Base-by-base conservation (phyloP, 176 grass and related monocot species). In the Triticum timopheevii region DNA sequence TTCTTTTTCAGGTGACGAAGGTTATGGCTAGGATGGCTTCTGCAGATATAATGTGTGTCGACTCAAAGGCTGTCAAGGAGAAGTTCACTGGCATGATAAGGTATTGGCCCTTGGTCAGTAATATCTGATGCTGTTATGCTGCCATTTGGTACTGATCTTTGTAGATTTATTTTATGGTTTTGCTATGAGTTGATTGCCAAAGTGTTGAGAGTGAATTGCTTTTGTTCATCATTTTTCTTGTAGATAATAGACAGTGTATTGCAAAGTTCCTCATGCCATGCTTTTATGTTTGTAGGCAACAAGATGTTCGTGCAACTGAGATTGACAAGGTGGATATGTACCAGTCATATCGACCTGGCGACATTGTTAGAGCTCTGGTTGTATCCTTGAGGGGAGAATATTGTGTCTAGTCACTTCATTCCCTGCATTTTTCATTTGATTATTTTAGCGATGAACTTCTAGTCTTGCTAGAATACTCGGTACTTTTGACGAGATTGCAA, bases 301-400 rank as follows among this genome's bases (percentile, higher is more conserved):
- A 98, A 91, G 93, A 98, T 91, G 94, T 98, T 31, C 90, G 97
- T 82, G 92, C 94, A 87, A 98, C 97, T 87, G 97, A 98, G 92
- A 98, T 98, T 11, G 97, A 98, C 58, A 98, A 98, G 84, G 94
- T 98, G 65, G 94, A 94, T 73, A 96, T 98, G 94, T 91, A 96
- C 85, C 94, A 96, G 69, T 98, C 94, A 12, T 98, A 98, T 91
- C 92, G 90, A 79, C 76, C 88, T 13, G 81, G 87, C 4, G 90
- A 90, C 10, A 85, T 85, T 85, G 77, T 88, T 4, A 91, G 40
- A 88, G 90, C 82, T 40, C 25, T 85, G 82, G 86, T 91, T 91
- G 85, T 91, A 91, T 91, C 90, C 90, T 91, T 25, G 25, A 25
- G 25, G 25, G 25, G 25, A 25, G 25, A 25, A 25, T 25, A 25